phyloP scores from a whole-genome alignment of 2,329 filamentous ascomycete genomes.

The Alternaria metachromatica region DNA sequence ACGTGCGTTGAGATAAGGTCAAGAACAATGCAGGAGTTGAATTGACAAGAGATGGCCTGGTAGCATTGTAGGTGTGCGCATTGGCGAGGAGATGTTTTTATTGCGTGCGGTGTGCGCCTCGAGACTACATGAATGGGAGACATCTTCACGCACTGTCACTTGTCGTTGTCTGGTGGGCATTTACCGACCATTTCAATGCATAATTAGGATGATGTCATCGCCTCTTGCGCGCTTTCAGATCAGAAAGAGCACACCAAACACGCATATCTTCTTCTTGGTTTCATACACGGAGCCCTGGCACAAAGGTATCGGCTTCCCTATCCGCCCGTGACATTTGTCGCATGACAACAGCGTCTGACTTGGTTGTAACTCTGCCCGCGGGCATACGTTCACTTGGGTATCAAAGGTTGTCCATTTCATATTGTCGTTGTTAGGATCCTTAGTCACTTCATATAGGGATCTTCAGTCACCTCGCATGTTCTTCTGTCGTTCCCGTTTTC shows the following conservation, averaged over 20 bases:
- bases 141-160: not conserved
- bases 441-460: not conserved
- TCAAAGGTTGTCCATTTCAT: not conserved
- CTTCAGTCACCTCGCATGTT: not conserved
- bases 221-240: not conserved
- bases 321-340: not conserved
- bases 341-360: not conserved
- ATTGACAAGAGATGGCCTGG: not conserved
- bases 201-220: not conserved
- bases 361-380: no score
- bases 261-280: not conserved
- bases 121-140: not conserved
- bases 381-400: not conserved
- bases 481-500: not conserved
- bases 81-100: fast-evolving
- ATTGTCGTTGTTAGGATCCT: not conserved
- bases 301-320: not conserved
- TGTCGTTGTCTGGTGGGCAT: not conserved
- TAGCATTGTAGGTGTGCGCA: not conserved
- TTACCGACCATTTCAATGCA: not conserved
- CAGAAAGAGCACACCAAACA: not conserved
- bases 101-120: not conserved
- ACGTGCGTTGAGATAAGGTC: not conserved
- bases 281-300: not conserved
- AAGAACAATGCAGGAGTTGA: fast-evolving